These are phyloP conservation scores for Sporothrix protearum DNA, from an alignment of 2,329 filamentous ascomycete genomes.

Conservation along the genomic window DNA sequence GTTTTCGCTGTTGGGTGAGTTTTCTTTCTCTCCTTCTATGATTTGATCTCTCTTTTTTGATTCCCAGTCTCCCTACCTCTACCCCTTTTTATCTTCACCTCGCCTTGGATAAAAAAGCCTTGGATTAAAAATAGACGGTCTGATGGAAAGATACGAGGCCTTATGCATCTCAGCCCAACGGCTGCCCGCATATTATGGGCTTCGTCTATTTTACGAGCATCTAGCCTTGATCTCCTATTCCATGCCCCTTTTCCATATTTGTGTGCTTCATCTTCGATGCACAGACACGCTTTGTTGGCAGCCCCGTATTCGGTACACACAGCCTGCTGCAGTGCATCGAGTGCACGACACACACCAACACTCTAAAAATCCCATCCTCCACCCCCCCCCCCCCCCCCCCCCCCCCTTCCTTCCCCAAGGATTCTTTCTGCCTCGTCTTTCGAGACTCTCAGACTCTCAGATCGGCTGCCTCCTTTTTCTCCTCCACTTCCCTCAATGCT, in stretches of 20 bases:
- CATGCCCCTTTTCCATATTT: neutral
- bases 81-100: neutral
- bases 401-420: neutral
- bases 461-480: neutral
- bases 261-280: neutral
- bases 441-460: neutral
- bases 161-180: conserved; percentile 12
- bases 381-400: neutral
- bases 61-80: neutral
- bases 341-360: neutral
- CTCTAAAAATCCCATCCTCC: neutral
- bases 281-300: neutral
- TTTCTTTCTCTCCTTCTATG: neutral
- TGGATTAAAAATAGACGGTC: conserved; percentile 13
- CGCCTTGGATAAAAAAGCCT: conserved; percentile 11
- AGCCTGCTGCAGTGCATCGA: neutral
- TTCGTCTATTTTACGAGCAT: neutral
- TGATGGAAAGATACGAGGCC: conserved; percentile 10
- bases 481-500: too few species aligned
- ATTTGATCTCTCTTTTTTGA: neutral
- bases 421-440: conserved; percentile 1
- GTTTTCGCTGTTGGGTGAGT: conserved; percentile 70
- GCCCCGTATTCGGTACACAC: conserved; percentile 4
- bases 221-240: neutral
- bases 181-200: conserved; percentile 3